Evolutionary conservation across 176 grass and related monocot genomes (phyloP), one percentile per base, ranked within the genome.

Genomic region (Cenchrus americanus): DNA sequence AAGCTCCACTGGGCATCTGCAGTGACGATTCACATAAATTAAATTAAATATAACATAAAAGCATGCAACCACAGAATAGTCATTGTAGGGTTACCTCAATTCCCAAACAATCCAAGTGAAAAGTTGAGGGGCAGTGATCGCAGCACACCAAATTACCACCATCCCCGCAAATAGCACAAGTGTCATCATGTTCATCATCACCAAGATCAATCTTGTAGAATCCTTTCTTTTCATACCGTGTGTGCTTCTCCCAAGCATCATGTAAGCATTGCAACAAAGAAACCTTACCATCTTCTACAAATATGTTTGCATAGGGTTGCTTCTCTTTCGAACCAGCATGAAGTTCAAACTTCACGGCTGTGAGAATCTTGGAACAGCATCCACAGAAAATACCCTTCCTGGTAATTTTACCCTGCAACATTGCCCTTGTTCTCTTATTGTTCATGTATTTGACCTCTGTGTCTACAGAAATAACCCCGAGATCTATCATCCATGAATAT

Each of bases 401-500:
- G 51, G 81, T 96, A 76, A 98, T 87, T 89, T 81, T 80, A 84
- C 96, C 96, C 67, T 92, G 85, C 75, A 96, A 73, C 79, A 64
- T 90, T 77, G 83, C 71, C 69, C 66, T 87, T 68, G 88, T 87
- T 63, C 85, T 87, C 81, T 86, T 92, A 66, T 86, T 84, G 80
- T 96, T 94, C 85, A 98, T 92, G 61, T 98, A 98, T 47, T 89
- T 93, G 83, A 94, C 87, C 66, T 92, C 90, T 55, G 78, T 65
- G 51, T 88, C 87, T 85, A 89, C 89, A 59, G 73, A 78, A 81
- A 98, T 37, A 77, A 98, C 83, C 66, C 85, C 96, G 73, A 91
- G 72, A 87, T 98, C 96, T 80, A 98, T 98, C 87, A 98, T 91
- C 96, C 96, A 98, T 48, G 93, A 92, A 41, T 92, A 89, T 79